Base-by-base conservation (phyloP, 1,284 basidiomycete genomes). In the Cryptococcus amylolentus region DNA sequence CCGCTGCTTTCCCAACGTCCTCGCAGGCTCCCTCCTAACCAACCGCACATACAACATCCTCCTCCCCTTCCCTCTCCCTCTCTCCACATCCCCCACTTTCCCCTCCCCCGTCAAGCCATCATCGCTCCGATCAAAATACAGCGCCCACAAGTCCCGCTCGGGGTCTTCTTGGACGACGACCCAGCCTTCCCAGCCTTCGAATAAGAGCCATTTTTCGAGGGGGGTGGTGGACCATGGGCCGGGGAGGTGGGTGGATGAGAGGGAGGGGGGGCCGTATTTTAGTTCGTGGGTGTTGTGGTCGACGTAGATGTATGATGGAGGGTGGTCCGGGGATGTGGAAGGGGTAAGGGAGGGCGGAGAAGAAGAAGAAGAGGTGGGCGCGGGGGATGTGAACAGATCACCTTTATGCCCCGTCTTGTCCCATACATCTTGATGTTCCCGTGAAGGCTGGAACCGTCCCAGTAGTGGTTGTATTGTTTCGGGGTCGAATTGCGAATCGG, bases 351-450 rank as follows among this genome's bases (percentile, higher is more conserved):
- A 23, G 23, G 23, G 23, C 23, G 23, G 3, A 23, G 23, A 23
- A 23, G 23, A 23, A 23, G 23, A 23, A 23, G 23, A 23, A 23
- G 23, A 23, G 23, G 23, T 23, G 23, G 23, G 57, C 45, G 57
- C 54, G 31, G 61, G 57, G 42, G 55, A 55, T n/a, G 60, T 55
- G 31, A 62, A 41, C 14, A 55, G 55, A 53, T 62, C 61, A 7
- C 61, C 57, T 44, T 55, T 62, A 43, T 52, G 55, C 23, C 57
- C 61, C 10, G 55, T 52, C 13, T 52, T 44, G 27, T 51, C 51
- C 57, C 57, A 62, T 41, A 49, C 56, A 6, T 41, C 38, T 23
- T 57, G 53, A 43, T 60, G 57, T 12, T 48, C 50, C 13, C 54
- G 60, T 39, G 56, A 58, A 6, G 60, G 55, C 5, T 56, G 42